These are phyloP conservation scores for Austropuccinia psidii DNA, from an alignment of 1,284 basidiomycete species.

Conservation along the genomic window DNA sequence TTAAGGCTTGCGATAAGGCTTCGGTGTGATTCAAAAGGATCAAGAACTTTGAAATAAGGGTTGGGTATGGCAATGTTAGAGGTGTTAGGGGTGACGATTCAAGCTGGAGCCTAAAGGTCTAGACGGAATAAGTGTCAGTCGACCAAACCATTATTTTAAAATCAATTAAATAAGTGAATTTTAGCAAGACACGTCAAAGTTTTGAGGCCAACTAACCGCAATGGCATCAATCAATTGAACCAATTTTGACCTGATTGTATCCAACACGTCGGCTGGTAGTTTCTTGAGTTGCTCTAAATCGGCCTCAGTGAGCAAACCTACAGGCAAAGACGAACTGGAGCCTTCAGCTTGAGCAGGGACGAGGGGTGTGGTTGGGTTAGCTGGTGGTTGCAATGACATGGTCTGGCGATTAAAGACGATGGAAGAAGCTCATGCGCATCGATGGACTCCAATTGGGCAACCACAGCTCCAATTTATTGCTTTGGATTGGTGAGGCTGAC, in stretches of 20 bases:
- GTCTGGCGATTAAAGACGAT: too few species aligned
- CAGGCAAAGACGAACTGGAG: not conserved
- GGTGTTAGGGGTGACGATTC: conserved; percentile 27
- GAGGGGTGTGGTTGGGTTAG: too few species aligned
- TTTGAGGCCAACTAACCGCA: not conserved
- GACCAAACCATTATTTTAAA: not conserved
- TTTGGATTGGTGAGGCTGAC: too few species aligned
- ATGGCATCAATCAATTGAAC: conserved; percentile 35
- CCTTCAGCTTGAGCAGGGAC: too few species aligned
- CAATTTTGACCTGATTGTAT: conserved; percentile 35
- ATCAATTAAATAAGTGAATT: not conserved
- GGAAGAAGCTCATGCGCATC: too few species aligned
- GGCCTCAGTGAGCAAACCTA: too few species aligned
- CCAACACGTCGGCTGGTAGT: conserved; percentile 21
- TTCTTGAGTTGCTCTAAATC: conserved; percentile 25
- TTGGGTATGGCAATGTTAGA: conserved; percentile 23
- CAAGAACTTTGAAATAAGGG: conserved; percentile 32
- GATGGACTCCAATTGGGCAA: too few species aligned
- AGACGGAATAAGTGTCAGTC: not conserved
- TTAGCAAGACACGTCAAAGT: not conserved
- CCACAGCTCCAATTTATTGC: too few species aligned
- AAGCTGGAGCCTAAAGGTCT: conserved; percentile 25
- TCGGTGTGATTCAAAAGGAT: conserved; percentile 34
- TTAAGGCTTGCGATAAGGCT: conserved; percentile 33
- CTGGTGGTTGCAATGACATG: too few species aligned